Percentiles rank a stretch among this genome's conserved stretches.
Evolutionary conservation across 208 protist species (phyloP).

Genomic region (Trypanosoma avium): DNA sequence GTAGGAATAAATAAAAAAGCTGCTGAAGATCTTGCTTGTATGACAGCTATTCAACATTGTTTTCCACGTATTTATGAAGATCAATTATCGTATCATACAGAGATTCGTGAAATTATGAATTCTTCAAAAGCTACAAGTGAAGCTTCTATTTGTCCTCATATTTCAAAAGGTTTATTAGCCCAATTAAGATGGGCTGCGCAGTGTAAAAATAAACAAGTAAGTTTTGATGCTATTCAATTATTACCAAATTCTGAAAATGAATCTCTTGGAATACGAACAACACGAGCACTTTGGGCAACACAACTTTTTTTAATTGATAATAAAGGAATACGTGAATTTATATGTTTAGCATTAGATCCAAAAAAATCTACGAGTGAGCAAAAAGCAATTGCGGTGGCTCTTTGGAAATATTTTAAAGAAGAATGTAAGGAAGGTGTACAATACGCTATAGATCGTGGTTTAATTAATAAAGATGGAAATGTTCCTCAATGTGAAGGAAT

Average conservation of each 20-base stretch:
- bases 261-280: constrained; percentile 43
- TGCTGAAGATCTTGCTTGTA: constrained; percentile 36
- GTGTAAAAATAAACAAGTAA: constrained; percentile 21
- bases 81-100: constrained; percentile 60
- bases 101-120: constrained; percentile 42
- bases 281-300: constrained; percentile 32
- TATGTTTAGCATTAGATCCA: constrained; percentile 35
- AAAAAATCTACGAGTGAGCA: constrained; percentile 69
- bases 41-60: constrained; percentile 44
- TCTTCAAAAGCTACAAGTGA: constrained; percentile 28
- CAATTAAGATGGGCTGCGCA: constrained; percentile 54
- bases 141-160: constrained; percentile 33
- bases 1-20: constrained; percentile 36
- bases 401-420: constrained; percentile 43
- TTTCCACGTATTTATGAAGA: constrained; percentile 64
- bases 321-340: constrained; percentile 21
- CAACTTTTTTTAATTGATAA: constrained; percentile 29
- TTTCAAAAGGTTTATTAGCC: constrained; percentile 37
- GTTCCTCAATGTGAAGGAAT: constrained; percentile 38
- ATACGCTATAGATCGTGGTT: constrained; percentile 32
- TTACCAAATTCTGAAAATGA: constrained; percentile 41
- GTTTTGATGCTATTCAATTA: constrained; percentile 31
- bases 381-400: constrained; percentile 48
- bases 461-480: constrained; percentile 46
- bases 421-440: constrained; percentile 37